Base-by-base conservation (phyloP, 768 basidiomycete genomes). In the Jaapia argillacea region DNA sequence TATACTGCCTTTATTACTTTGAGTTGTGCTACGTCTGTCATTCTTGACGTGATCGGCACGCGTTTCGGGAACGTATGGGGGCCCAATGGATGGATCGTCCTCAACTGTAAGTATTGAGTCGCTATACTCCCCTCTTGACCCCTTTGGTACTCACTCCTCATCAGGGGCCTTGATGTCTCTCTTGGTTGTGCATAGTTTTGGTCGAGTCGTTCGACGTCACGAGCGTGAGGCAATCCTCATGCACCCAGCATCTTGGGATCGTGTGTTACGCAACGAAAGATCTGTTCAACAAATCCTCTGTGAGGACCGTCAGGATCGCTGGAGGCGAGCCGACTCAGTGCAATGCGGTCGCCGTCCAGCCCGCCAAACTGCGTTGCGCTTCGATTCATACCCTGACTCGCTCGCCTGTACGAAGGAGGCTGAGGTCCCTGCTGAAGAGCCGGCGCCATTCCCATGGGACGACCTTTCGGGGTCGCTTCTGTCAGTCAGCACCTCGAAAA, bases 141-240 rank as follows among this genome's bases (percentile, higher is more conserved):
- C 16, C 36, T 20, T 22, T 14, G 21, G 14, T 31, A 5, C 14
- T 49, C 33, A 44, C 24, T 45, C 24, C 42, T 42, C 6, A 51
- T 25, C 51, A 79, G 78, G 76, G 78, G 64, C 67, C 14, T 55
- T 78, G 10, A 68, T 78, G 14, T 79, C 79, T 0, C 40, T 75
- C 12, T 60, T 78, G 26, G 68, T 70, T 12, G 72, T 81, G 48
- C 74, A 78, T 49, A 79, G 75, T 56, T 79, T 77, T 49, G 64
- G 70, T 35, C 68, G 75, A 18, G 79, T 79, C 5, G 67, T 79
- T 16, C 67, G 65, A 24, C 67, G 79, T n/a, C 75, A 80, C 49
- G 79, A 82, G 54, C 60, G 67, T 36, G 79, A 81, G 35, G 66
- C 69, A 1, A 56, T 77, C 24, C 54, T 79, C 7, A 72, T 73